Base-by-base conservation (phyloP, 202 grass and related monocot genomes). In the Miscanthus sacchariflorus region DNA sequence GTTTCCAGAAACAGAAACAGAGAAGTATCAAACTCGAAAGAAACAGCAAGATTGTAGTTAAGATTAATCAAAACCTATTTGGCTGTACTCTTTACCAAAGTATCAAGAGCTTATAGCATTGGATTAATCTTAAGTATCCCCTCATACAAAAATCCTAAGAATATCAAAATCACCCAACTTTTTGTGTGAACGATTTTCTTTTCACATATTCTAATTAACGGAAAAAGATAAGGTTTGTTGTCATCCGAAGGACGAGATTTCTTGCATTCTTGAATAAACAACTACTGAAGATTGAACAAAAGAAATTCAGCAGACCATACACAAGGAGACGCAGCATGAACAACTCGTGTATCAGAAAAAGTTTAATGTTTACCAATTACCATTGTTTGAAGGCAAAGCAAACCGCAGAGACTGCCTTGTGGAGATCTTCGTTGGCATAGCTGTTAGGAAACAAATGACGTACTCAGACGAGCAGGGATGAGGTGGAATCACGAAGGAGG, bases 361-460 rank as follows among this genome's bases (percentile, higher is more conserved):
- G 5, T 14, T 25, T 9, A 28, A 52, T 3, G 9, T 69, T 79
- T 50, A 50, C 82, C 27, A 1, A 58, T 35, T 30, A 30, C 28
- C 28, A 30, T 30, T 30, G 28, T 30, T 30, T 30, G 28, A 30
- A 30, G 28, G 28, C 28, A 30, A 30, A 30, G 28, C 28, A 30
- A 30, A 30, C 28, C 28, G 45, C 23, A 59, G 23, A 9, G 69
- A 63, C 35, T 68, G 82, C 64, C 21, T 54, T 7, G 82, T 74
- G 49, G 76, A 85, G 35, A 61, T 24, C 7, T 25, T n/a, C 8
- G 15, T 33, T 12, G 23, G 18, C 88, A 89, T 89, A 9, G 58
- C 77, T 85, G 77, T 13, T 19, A 19, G 12, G 5, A 66, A 19
- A 59, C 4, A 54, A 54, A 85, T 24, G 5, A 35, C 13, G 36